These are phyloP conservation scores for Diaporthe sp. DNA, from an alignment of 2,329 filamentous ascomycete genomes.

Conservation along the genomic window DNA sequence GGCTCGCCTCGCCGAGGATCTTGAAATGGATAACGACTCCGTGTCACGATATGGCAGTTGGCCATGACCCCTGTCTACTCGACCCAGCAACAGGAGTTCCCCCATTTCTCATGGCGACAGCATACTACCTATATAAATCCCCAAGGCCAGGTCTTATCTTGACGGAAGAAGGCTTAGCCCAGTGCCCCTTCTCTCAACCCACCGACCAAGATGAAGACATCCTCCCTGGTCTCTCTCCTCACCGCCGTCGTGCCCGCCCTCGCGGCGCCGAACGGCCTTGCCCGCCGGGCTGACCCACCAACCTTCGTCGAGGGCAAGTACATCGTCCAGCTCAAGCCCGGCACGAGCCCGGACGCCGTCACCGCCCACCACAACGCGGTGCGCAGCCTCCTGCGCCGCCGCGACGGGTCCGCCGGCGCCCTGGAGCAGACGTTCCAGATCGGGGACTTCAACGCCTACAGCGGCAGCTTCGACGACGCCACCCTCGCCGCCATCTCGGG, in stretches of 20 bases:
- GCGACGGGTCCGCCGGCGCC: constrained; percentile 5
- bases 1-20: not conserved
- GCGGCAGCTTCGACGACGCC: constrained; percentile 27
- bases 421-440: constrained; percentile 22
- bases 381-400: constrained; percentile 17
- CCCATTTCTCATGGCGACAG: not conserved
- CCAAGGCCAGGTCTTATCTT: too few relatives aligned
- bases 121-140: not conserved
- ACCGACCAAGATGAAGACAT: constrained; percentile 16
- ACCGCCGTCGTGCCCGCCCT: constrained; percentile 5
- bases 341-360: not conserved
- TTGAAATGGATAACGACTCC: not conserved
- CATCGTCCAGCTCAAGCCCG: constrained; percentile 21
- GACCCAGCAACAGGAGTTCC: not conserved
- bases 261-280: not conserved
- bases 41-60: not conserved
- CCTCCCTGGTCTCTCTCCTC: not conserved
- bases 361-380: constrained; percentile 9
- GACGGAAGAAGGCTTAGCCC: not conserved
- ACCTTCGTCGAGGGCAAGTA: constrained; percentile 13
- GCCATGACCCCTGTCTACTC: not conserved
- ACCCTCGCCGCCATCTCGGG: constrained; percentile 5
- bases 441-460: constrained; percentile 26
- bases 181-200: not conserved
- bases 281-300: not conserved